These are phyloP conservation scores for Cladorrhinum samala DNA, from an alignment of 495 filamentous ascomycete species.

Conservation along the genomic window DNA sequence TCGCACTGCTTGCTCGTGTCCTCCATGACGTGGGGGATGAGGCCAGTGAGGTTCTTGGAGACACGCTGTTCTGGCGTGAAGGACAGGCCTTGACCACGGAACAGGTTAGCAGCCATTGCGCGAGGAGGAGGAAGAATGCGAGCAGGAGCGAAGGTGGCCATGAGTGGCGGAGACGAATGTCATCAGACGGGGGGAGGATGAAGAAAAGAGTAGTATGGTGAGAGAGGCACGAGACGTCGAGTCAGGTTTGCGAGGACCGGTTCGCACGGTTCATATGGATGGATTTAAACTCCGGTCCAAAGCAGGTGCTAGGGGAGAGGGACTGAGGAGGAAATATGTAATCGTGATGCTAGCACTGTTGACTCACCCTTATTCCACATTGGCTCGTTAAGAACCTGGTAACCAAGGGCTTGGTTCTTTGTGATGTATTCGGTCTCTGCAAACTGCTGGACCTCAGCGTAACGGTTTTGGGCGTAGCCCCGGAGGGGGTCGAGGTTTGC, in stretches of 20 bases:
- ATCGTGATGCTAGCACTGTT: background rate
- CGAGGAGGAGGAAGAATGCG: constrained; percentile 1
- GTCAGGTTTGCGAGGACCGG: background rate
- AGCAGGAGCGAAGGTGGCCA: background rate
- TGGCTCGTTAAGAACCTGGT: constrained; percentile 51
- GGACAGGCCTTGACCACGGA: constrained; percentile 40
- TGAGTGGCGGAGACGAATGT: background rate
- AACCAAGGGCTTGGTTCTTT: constrained; percentile 43
- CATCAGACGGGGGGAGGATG: background rate
- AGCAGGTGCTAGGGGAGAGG: background rate
- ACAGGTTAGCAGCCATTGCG: constrained; percentile 13
- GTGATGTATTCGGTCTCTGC: constrained; percentile 43
- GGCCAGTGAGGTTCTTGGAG: constrained; percentile 51
- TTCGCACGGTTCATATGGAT: background rate
- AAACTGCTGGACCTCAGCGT: constrained; percentile 46
- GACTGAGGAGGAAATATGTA: background rate
- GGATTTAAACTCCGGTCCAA: background rate
- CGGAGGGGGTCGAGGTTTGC: constrained; percentile 46
- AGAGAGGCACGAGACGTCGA: background rate
- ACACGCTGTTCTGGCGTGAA: constrained; percentile 51
- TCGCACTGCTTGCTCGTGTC: constrained; percentile 45
- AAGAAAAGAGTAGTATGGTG: background rate
- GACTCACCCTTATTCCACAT: constrained; percentile 53
- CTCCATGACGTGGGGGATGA: constrained; percentile 54
- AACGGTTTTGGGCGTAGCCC: constrained; percentile 48